Percentiles rank a stretch among this genome's conserved stretches.
Conservation (phyloP, 306 rosid species). For the Gastrolobium bilobum region DNA sequence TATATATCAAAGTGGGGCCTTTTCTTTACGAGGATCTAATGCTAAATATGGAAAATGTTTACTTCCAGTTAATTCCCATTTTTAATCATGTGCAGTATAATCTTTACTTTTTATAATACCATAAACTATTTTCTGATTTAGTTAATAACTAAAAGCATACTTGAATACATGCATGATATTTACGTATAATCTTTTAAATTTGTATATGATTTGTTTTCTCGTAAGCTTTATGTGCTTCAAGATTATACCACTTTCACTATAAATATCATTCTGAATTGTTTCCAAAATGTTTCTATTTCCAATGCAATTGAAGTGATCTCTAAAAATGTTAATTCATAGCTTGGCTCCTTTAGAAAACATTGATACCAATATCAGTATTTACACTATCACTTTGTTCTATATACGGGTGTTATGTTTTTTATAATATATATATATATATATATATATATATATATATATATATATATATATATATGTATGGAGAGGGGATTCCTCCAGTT, state of each 20-base stretch:
- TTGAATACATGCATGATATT: constrained; percentile 23
- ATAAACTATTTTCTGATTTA: not conserved
- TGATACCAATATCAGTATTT: not conserved
- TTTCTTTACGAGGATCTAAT: constrained; percentile 20
- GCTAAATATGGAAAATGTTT: constrained; percentile 7
- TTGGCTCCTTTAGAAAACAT: not conserved
- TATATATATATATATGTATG: not conserved
- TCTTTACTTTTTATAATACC: not conserved
- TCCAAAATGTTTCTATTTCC: not conserved
- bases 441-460: no score
- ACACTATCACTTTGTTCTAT: not conserved
- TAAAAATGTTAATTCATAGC: not conserved
- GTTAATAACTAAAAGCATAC: not conserved
- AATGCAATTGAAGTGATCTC: not conserved
- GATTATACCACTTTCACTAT: constrained; percentile 15
- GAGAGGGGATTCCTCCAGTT: not conserved
- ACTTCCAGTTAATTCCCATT: not conserved
- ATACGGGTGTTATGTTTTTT: not conserved
- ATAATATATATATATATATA: not conserved
- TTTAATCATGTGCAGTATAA: not conserved
- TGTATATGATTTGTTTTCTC: constrained; percentile 7
- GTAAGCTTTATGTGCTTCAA: constrained; percentile 34
- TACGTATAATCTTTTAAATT: not conserved
- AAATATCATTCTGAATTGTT: constrained; percentile 18
- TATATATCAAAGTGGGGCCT: constrained; percentile 8